These are phyloP conservation scores for Naganishia antarctica DNA, from an alignment of 768 basidiomycete genomes.

Conservation along the genomic window DNA sequence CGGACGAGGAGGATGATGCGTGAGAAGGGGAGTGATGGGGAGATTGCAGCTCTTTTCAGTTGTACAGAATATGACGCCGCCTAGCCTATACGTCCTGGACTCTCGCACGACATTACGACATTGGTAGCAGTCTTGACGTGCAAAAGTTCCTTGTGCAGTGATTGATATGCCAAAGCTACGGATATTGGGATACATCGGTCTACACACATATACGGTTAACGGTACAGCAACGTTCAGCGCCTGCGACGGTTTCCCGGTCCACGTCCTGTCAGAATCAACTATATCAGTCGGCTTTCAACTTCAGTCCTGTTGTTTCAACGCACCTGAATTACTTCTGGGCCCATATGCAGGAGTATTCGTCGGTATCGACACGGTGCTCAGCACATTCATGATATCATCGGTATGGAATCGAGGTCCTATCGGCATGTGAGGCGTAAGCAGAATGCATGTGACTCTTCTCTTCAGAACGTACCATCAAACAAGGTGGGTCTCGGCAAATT, in stretches of 20 bases:
- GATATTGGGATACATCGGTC: no score
- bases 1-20: conserved; percentile 21
- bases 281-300: not conserved
- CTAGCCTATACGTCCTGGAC: no score
- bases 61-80: conserved; percentile 4
- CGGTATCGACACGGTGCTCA: conserved; percentile 75
- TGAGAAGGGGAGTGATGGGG: not conserved
- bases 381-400: conserved; percentile 81
- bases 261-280: not conserved
- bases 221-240: not conserved
- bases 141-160: no score
- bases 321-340: conserved; percentile 4
- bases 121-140: no score
- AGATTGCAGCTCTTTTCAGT: not conserved
- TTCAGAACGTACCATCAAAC: conserved; percentile 97
- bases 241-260: not conserved
- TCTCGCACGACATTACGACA: no score
- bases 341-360: conserved; percentile 1
- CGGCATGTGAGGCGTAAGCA: no score
- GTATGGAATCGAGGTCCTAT: conserved; percentile 85
- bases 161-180: no score
- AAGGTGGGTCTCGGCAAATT: conserved; percentile 64
- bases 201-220: no score
- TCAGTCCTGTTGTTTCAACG: not conserved
- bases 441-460: no score